phyloP scores from a whole-genome alignment of 2,329 filamentous ascomycete species.

The Akanthomyces muscarius region DNA sequence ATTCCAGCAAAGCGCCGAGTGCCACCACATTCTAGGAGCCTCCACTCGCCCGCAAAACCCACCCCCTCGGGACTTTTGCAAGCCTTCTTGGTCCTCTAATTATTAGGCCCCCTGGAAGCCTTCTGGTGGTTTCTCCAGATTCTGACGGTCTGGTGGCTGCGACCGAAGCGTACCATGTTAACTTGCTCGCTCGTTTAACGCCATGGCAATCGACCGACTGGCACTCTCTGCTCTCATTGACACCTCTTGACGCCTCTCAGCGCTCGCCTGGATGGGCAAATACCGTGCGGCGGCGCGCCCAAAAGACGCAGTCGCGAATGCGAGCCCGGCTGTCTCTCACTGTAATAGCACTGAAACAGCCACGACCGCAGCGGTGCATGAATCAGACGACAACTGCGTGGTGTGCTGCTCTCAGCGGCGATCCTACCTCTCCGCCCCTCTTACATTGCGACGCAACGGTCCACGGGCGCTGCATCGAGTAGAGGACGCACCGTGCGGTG shows the following conservation, averaged over 20 bases:
- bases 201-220: background rate
- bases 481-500: background rate
- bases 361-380: background rate
- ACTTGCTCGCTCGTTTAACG: background rate
- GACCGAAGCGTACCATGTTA: background rate
- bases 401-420: background rate
- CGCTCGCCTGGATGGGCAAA: background rate
- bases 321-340: too few relatives aligned
- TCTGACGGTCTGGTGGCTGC: background rate
- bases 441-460: background rate
- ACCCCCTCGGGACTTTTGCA: slow-evolving; percentile 6
- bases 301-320: background rate
- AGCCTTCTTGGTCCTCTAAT: background rate
- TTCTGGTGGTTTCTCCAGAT: background rate
- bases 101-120: background rate
- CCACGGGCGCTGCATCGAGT: background rate
- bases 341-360: background rate
- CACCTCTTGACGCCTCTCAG: background rate
- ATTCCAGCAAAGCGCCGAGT: background rate
- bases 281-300: background rate
- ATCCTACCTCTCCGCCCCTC: slow-evolving; percentile 1
- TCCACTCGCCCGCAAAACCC: slow-evolving; percentile 11
- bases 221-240: background rate
- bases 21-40: background rate
- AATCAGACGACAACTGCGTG: background rate